Evolutionary conservation across 805 yeast genomes (phyloP), one percentile per base, ranked within the genome.

Genomic region (Maudiozyma turicensis): DNA sequence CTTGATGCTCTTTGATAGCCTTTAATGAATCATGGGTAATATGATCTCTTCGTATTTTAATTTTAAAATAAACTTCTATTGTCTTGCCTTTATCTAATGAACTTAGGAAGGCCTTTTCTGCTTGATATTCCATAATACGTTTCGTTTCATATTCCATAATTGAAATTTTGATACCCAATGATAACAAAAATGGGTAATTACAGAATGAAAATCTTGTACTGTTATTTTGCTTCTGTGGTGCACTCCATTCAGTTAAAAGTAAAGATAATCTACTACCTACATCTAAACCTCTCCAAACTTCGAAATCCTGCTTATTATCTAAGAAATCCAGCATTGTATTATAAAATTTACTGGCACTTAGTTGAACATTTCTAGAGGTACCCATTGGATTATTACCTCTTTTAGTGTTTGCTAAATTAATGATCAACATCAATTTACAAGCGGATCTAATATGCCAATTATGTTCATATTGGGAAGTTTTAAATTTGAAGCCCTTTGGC

Each of bases 361-460:
- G 56, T 43, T 64, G 61, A 37, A 58, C 57, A 10, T 55, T 52
- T 3, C 50, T 51, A 42, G 72, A 65, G 32, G 33, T 29, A 9
- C n/a, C 8, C 8, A 31, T 14, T 11, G 15, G 11, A 8, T 37
- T 20, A 3, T 29, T 40, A 2, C 39, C 43, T 37, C 63, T 51
- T 15, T 48, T 53, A 1, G 47, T 35, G 41, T 82, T 83, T 0
- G 86, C 83, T 41, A 67, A 66, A 58, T 77, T 76, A 30, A 84
- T 73, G 13, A 79, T 60, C 0, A 80, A 73, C 55, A 85, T 65
- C 1, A 82, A 68, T 30, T 76, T 70, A 1, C 85, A 80, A 0
- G 89, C 87, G 0, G 87, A 73, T 47, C 75, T 71, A 34, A 90
- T 69, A 54, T 84, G 89, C 96, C 96, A 91, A 59, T 86, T 89